Evolutionary conservation across 768 basidiomycete species (phyloP), one percentile per base, ranked within the genome.

Genomic region (Mycena filopes): DNA sequence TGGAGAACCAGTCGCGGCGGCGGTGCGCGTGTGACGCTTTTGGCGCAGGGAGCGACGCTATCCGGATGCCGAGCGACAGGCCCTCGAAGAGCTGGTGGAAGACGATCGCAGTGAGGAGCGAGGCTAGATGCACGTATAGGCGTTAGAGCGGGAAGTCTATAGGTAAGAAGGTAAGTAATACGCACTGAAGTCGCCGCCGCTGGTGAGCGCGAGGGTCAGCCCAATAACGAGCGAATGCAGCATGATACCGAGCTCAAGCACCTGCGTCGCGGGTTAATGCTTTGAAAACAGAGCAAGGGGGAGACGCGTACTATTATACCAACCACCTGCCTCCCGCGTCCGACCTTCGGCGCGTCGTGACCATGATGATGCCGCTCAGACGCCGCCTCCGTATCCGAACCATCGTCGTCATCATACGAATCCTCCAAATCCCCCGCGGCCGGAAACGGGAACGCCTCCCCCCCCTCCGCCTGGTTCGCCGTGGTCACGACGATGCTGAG

Each of bases 21-120:
- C 23, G 61, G 11, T 36, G 36, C 15, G 36, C 36, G 36, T 11
- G 36, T 36, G 36, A 36, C n/a, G 36, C 15, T 21, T 62, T 45
- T 2, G 51, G 55, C 15, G 54, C 45, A 42, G 65, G 65, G 47
- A 63, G 60, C 43, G 67, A 26, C 64, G 63, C 62, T 65, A 63
- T 60, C 18, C 93, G 86, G 55, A 94, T 91, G 3, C 93, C 93
- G 26, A 95, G 83, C 0, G 93, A 93, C 12, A 95, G 82, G 0
- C 93, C 93, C 71, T 94, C 93, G 69, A 94, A 95, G 12, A 94
- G 80, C 70, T 95, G 93, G 72, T 95, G 94, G 75, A 94, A 94
- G 26, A 87, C 79, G 33, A 94, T 87, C 1, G 92, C 92, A 5
- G 89, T 86, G 15, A 91, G 84, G 2, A 94, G 83, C 0, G 91